Conservation (phyloP, 108 stramenopile genomes). For the Pseudonitzschia pungens region DNA sequence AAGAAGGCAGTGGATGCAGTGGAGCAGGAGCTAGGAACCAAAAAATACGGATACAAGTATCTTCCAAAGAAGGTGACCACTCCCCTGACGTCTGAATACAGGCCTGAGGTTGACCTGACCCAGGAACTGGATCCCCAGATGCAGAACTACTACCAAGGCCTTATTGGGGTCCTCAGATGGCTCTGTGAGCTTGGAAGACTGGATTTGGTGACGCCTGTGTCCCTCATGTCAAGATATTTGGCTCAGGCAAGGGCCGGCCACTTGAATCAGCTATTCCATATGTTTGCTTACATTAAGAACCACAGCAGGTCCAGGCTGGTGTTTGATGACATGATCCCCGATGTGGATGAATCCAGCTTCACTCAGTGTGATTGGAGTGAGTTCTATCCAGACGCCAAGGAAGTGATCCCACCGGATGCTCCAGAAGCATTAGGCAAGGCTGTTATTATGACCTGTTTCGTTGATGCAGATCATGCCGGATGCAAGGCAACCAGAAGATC, state of each 20-base stretch:
- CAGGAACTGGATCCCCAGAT: slow-evolving; percentile 20
- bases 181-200: slow-evolving; percentile 49
- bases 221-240: slow-evolving; percentile 40
- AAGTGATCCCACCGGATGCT: neutral
- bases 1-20: neutral
- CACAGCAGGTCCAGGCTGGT: slow-evolving; percentile 30
- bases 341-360: neutral
- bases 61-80: neutral
- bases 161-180: slow-evolving; percentile 52
- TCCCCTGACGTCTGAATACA: neutral
- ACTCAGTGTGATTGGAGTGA: neutral
- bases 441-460: slow-evolving; percentile 25
- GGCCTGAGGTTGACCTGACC: slow-evolving; percentile 23
- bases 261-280: slow-evolving; percentile 38
- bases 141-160: slow-evolving; percentile 30
- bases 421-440: neutral
- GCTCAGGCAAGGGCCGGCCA: slow-evolving; percentile 46
- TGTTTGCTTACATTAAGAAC: slow-evolving; percentile 29
- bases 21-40: neutral
- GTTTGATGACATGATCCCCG: slow-evolving; percentile 25
- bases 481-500: slow-evolving; percentile 47
- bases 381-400: neutral
- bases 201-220: slow-evolving; percentile 45
- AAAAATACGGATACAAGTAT: neutral
- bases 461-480: slow-evolving; percentile 63